Conservation (phyloP, 2,329 filamentous ascomycete species). For the Madurella fahalii region DNA sequence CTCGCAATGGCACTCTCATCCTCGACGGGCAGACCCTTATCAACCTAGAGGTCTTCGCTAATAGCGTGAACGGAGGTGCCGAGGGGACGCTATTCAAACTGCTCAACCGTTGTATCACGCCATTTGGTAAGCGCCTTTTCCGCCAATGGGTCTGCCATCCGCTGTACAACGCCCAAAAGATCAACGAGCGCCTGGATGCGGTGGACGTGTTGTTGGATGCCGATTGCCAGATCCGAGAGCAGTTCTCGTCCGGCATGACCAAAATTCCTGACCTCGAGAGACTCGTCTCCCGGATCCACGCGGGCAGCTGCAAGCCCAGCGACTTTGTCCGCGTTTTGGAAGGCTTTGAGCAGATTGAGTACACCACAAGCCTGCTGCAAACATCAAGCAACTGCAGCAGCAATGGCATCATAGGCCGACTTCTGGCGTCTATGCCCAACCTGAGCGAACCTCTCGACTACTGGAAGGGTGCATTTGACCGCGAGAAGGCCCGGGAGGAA, state of each 20-base stretch:
- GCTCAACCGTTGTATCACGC: constrained; percentile 90
- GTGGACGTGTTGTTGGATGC: constrained; percentile 87
- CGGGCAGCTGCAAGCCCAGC: constrained; percentile 77
- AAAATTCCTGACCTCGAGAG: constrained; percentile 94
- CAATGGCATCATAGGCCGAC: constrained; percentile 76
- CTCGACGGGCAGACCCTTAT: constrained; percentile 94
- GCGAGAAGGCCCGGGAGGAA: constrained; percentile 69
- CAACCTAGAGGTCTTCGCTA: constrained; percentile 96
- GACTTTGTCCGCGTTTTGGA: constrained; percentile 93
- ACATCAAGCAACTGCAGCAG: constrained; percentile 65
- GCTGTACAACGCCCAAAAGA: constrained; percentile 76
- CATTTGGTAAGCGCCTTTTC: constrained; percentile 94
- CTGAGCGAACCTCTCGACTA: constrained; percentile 68
- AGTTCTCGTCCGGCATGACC: constrained; percentile 81
- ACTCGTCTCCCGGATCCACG: constrained; percentile 90
- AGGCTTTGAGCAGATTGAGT: constrained; percentile 96
- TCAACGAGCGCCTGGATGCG: constrained; percentile 91
- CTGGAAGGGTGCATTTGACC: constrained; percentile 92
- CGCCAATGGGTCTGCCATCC: constrained; percentile 98
- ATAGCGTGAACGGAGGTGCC: constrained; percentile 78
- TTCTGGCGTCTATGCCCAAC: constrained; percentile 83
- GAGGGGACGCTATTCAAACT: constrained; percentile 88
- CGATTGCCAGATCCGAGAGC: constrained; percentile 73
- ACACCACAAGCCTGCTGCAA: constrained; percentile 77
- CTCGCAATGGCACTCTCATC: constrained; percentile 83